Evolutionary conservation across 1,284 basidiomycete species (phyloP).

Genomic region (Irpex sp.): DNA sequence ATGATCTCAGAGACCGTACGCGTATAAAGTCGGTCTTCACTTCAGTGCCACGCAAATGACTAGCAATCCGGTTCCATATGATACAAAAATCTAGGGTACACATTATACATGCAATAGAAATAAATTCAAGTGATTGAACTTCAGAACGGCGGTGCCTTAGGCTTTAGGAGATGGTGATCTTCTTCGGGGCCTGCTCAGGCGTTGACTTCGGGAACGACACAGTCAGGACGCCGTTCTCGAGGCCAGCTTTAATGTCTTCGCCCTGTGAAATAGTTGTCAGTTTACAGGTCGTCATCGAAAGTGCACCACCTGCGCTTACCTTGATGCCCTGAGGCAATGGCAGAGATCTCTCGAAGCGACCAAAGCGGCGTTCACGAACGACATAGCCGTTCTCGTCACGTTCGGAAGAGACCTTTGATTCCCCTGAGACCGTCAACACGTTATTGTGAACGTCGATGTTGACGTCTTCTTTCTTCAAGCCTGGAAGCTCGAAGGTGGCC

Average conservation of each 20-base stretch:
- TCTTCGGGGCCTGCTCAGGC: slow-evolving; percentile 26
- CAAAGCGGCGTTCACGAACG: slow-evolving; percentile 39
- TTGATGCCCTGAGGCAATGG: slow-evolving; percentile 40
- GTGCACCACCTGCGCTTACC: slow-evolving; percentile 22
- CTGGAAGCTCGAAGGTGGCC: slow-evolving; percentile 45
- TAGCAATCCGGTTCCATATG: no score
- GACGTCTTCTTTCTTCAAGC: slow-evolving; percentile 38
- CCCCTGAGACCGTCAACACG: slow-evolving; percentile 38
- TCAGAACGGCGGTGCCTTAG: no score
- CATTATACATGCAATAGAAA: no score
- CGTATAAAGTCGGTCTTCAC: no score
- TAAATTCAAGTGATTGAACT: no score
- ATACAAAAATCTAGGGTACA: no score
- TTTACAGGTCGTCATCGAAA: not conserved
- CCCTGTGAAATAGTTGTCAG: slow-evolving; percentile 15
- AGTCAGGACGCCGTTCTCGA: slow-evolving; percentile 38
- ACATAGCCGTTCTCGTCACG: slow-evolving; percentile 35
- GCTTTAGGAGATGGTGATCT: slow-evolving; percentile 26
- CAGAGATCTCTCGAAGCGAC: slow-evolving; percentile 39
- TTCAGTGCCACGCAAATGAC: no score
- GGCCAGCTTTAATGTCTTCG: slow-evolving; percentile 36
- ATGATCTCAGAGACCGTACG: not conserved
- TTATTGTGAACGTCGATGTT: slow-evolving; percentile 37
- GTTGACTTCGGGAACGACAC: slow-evolving; percentile 38
- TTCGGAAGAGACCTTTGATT: slow-evolving; percentile 27